Evolutionary conservation across 2,329 filamentous ascomycete species (phyloP), one percentile per base, ranked within the genome.

Genomic region (Metarhizium robertsii): DNA sequence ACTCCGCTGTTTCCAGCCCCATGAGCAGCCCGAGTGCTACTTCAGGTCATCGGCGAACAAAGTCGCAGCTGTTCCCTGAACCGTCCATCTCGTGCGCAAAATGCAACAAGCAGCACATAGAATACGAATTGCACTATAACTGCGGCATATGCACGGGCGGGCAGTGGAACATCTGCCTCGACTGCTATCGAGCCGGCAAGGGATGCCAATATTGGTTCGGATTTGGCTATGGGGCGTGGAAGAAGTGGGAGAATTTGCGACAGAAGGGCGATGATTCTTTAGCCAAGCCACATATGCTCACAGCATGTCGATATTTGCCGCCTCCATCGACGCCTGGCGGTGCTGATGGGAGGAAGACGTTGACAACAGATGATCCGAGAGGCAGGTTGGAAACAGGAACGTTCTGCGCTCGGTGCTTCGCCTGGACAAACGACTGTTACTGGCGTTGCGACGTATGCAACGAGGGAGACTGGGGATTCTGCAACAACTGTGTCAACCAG

Each of bases 381-480:
- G 77, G 78, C 43, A 77, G 89, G 29, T 72, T 94, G 1, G 84
- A 94, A 69, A 85, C 81, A 53, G 92, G 92, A 20, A 85, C 89
- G 6, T 96, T 96, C 69, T 97, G 92, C 67, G 83, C 87, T 42
- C 79, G 80, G 50, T 96, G 92, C 67, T 75, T 79, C 18, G 75
- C 80, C 0, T 88, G 84, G 75, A 80, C 90, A 0, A 92, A 95
- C 63, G 81, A 86, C 53, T 94, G 90, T 70, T 95, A 89, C 70
- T 97, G 92, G 92, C 85, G 88, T 59, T 97, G 92, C 68, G 83
- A 87, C 57, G 69, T 79, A 30, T 97, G 92, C 72, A 96, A 96
- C 63, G 85, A 94, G 59, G 92, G 90, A 5, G 92, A 95, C 65
- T 97, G 92, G 92, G 92, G 92, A 0, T 96, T 90, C 67, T 97